Evolutionary conservation across 1,139 yeast species (phyloP), one percentile per base, ranked within the genome.

Genomic region (Candida dubliniensis): DNA sequence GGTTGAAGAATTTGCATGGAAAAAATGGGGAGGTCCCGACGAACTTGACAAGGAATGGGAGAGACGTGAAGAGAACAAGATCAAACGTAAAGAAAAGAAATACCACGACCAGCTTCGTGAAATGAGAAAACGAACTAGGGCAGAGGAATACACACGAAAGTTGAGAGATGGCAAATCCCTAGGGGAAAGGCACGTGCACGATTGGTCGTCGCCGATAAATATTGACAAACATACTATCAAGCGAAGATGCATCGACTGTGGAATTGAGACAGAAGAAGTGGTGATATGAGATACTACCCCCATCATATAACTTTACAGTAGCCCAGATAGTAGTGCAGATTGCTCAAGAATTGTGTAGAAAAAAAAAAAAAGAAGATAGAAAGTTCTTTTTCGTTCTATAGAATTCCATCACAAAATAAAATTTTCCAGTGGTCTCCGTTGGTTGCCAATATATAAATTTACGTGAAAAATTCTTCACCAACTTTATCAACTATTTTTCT

Each of bases 1-100:
- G 58, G 91, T 93, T 12, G 99, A 95, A 61, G 89, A 84, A 56
- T 87, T 77, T 66, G 96, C 99, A 0, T 87, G 84, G 69, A 84
- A 86, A 60, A 93, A 93, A 65, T 95, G 99, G 99, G 96, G 95
- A 2, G 85, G 95, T 0, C 77, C 86, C 4, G 96, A 90, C 41
- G 89, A 86, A 0, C 66, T 95, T 34, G 99, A 95, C 61, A 76
- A 77, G n/a, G 99, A 95, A 62, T 95, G 96, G 87, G 88, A 88
- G 54, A 67, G 86, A 42, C 69, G 99, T 33, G 96, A 88, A 61
- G 81, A 76, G 40, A 76, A 79, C 58, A 81, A 88, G 52, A 72
- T 87, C 24, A 78, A 80, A 45, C 70, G 96, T 40, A 77, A 88
- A 51, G 97, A 90, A 53, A 84, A 83, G 58, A 84, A 82, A 61